Conservation (phyloP, 2,329 filamentous ascomycete species). For the Ceratocystis harringtonii region DNA sequence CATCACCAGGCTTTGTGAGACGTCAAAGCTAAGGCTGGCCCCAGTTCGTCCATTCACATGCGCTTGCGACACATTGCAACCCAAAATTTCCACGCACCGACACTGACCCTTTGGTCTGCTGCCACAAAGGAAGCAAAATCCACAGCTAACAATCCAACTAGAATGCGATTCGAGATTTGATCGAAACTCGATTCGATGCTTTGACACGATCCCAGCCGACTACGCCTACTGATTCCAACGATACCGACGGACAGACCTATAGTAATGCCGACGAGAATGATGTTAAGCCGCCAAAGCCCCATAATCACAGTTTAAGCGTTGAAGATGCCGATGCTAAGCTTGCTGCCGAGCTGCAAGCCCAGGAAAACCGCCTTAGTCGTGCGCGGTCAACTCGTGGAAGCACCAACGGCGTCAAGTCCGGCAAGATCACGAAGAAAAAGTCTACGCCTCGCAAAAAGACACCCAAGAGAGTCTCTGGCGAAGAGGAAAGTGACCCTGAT, state of each 20-base stretch:
- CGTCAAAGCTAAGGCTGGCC: not conserved
- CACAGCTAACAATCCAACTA: conserved; percentile 23
- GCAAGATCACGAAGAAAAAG: conserved; percentile 55
- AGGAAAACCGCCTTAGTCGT: conserved; percentile 60
- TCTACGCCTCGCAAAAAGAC: conserved; percentile 55
- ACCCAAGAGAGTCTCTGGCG: conserved; percentile 53
- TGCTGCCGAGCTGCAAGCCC: conserved; percentile 77
- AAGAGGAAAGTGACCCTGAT: conserved; percentile 28
- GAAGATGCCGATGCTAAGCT: conserved; percentile 73
- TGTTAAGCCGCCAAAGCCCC: conserved; percentile 26
- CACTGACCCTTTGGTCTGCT: not conserved
- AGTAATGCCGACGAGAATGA: conserved; percentile 4
- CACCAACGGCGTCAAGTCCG: conserved; percentile 39
- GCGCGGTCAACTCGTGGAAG: conserved; percentile 65
- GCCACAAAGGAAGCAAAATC: not conserved
- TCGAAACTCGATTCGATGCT: conserved; percentile 60
- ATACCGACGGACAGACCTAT: conserved; percentile 25
- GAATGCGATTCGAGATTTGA: conserved; percentile 56
- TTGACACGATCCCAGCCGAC: conserved; percentile 37
- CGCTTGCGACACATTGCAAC: not conserved
- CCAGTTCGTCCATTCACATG: not conserved
- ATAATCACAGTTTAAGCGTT: conserved; percentile 19
- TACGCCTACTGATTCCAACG: conserved; percentile 23
- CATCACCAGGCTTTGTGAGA: not conserved
- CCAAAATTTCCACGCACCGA: not conserved